Conservation (phyloP, 140 eudicot species). For the Bidens hawaiensis region DNA sequence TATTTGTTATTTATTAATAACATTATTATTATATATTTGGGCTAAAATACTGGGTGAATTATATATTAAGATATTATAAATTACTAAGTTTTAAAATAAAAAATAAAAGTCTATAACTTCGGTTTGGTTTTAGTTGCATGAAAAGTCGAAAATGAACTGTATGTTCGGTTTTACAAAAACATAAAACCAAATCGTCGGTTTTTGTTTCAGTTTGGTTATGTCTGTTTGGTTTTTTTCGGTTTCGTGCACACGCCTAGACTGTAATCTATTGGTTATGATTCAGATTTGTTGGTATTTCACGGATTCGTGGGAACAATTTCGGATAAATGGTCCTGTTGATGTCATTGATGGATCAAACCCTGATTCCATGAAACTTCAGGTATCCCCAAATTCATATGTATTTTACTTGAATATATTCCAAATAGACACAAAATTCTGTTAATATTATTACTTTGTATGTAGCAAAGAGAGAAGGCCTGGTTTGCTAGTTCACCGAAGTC, state of each 20-base stretch:
- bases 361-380: conserved; percentile 78
- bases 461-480: conserved; percentile 98
- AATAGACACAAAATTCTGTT: not conserved
- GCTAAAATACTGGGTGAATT: no score
- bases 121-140: no score
- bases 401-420: not conserved
- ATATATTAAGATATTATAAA: no score
- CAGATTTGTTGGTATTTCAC: conserved; percentile 96
- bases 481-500: conserved; percentile 83
- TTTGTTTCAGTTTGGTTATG: no score
- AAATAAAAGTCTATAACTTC: no score
- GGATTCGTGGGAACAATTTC: conserved; percentile 93
- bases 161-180: no score
- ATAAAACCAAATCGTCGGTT: no score
- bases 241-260: not conserved
- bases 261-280: conserved; percentile 4
- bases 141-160: no score
- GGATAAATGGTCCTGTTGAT: conserved; percentile 77
- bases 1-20: no score
- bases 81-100: no score
- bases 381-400: not conserved
- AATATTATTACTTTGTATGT: conserved; percentile 10
- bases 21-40: no score
- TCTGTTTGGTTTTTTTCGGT: not conserved
- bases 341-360: conserved; percentile 74